These are phyloP conservation scores for Plectosphaerella cucumerina DNA, from an alignment of 2,329 filamentous ascomycete genomes.

Conservation along the genomic window DNA sequence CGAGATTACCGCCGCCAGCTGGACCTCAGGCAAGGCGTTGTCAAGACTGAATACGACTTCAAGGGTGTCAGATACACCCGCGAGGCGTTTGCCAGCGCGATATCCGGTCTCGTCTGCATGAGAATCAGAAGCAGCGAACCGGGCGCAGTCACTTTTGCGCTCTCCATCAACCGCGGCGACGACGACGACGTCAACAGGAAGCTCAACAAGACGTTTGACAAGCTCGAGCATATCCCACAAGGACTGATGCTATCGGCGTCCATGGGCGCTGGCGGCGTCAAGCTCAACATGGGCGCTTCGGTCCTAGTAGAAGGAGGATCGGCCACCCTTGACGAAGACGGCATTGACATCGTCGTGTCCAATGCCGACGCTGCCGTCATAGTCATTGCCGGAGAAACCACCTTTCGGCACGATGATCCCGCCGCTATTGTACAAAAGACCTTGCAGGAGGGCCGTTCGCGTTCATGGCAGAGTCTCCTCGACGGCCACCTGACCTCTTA, in stretches of 20 bases:
- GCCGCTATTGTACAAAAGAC: slow-evolving; percentile 2
- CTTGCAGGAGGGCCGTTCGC: background rate
- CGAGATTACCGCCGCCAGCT: background rate
- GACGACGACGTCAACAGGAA: background rate
- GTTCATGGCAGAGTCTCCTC: background rate
- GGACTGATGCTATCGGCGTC: background rate
- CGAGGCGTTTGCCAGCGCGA: background rate
- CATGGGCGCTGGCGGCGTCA: background rate
- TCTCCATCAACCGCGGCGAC: slow-evolving; percentile 11
- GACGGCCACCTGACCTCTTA: background rate
- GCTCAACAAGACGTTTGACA: background rate
- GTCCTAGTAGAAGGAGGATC: slow-evolving; percentile 1
- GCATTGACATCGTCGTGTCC: slow-evolving; percentile 4
- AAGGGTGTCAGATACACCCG: background rate
- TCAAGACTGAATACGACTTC: background rate
- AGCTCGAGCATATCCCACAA: background rate
- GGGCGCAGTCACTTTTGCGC: background rate
- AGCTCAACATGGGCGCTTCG: slow-evolving; percentile 1
- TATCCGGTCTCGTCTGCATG: background rate
- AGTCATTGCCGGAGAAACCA: slow-evolving; percentile 8
- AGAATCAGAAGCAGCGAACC: background rate
- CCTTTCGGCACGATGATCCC: slow-evolving; percentile 14
- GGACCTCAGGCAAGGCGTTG: background rate
- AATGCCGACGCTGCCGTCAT: slow-evolving; percentile 7
- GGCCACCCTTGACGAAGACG: slow-evolving; percentile 4